Conservation (phyloP, 2,329 filamentous ascomycete species). For the Lasiodiplodia theobromae region DNA sequence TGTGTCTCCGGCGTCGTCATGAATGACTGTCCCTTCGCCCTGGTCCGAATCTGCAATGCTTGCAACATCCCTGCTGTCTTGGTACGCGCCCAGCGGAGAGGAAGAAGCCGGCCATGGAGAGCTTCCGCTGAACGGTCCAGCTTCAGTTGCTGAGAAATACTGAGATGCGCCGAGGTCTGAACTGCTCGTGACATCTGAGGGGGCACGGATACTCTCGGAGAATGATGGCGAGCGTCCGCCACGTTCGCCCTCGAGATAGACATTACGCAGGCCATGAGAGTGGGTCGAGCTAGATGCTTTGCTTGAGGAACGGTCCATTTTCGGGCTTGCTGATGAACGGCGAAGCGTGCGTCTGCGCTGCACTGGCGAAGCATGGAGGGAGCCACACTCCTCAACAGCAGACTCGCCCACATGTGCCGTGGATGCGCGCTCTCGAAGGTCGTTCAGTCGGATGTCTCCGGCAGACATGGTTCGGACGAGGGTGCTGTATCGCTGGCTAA, state of each 20-base stretch:
- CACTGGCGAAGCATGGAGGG: background rate
- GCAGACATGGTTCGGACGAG: slow-evolving; percentile 25
- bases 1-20: slow-evolving; percentile 13
- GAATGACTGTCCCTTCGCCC: background rate
- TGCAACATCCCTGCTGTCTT: background rate
- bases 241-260: slow-evolving; percentile 16
- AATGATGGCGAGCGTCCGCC: background rate
- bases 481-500: slow-evolving; percentile 19
- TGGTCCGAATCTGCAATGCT: slow-evolving; percentile 5
- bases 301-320: slow-evolving; percentile 8
- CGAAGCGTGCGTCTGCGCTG: slow-evolving; percentile 15
- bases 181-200: background rate
- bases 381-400: background rate
- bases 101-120: background rate
- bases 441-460: slow-evolving; percentile 11
- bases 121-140: no score
- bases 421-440: slow-evolving; percentile 12
- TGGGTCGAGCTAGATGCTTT: slow-evolving; percentile 17
- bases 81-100: background rate
- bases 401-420: background rate
- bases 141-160: background rate
- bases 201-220: slow-evolving; percentile 5
- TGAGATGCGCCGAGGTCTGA: background rate
- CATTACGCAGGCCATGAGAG: slow-evolving; percentile 13
- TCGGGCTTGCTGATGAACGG: slow-evolving; percentile 10